Evolutionary conservation across 805 yeast species (phyloP), one percentile per base, ranked within the genome.

Genomic region (Candida pini): DNA sequence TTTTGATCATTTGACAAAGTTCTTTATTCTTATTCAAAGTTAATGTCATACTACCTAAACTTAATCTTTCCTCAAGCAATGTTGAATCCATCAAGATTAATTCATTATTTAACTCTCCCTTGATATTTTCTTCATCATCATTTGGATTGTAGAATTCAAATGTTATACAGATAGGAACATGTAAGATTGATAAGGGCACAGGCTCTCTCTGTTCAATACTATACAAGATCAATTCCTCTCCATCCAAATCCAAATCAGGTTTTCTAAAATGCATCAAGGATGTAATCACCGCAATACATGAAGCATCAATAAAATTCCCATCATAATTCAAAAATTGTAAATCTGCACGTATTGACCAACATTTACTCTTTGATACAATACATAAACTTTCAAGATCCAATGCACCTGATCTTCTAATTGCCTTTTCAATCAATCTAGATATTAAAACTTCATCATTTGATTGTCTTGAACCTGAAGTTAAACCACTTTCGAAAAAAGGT

Each of bases 301-400:
- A 81, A 6, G 87, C 83, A 58, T 92, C 98, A 26, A 89, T 79
- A 31, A 92, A 71, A 14, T 94, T 94, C 27, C 98, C 98, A 59
- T 92, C 98, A 52, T 77, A 87, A 54, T 88, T 82, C 38, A 92
- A 61, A 49, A 85, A 84, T 52, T 88, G 95, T 13, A 92, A 76
- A 53, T 89, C 97, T 0, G 94, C 97, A 38, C 94, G 72, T 9
- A 92, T 68, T 36, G 78, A 71, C 98, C 98, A 92, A 53, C 95
- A 88, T 45, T 86, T 81, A 35, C 78, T 72, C 2, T 97, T 97
- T 0, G 96, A 95, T 16, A 84, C 74, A 29, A 92, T 86, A 62
- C 97, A 90, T 29, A 92, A 62, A 31, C 86, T 76, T 56, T 92
- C 98, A 27, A 90, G 69, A 59, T 92, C 98, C 29, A 92, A 63